Evolutionary conservation across 2,329 filamentous ascomycete species (phyloP).

Genomic region (Cordyceps pruinosa): DNA sequence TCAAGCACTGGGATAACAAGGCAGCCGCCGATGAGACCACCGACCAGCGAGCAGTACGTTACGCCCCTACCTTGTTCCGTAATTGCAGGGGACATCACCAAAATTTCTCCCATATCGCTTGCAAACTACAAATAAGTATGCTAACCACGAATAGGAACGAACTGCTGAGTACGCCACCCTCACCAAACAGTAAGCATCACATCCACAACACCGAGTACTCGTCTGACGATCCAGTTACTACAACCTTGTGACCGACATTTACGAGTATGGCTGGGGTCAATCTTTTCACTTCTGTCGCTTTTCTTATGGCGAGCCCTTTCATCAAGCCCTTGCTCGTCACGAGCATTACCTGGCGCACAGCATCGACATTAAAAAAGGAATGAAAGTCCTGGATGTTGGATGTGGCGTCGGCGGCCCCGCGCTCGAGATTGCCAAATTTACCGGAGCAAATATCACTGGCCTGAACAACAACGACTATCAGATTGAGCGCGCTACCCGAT

Average conservation of each 20-base stretch:
- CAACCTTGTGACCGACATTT: conserved; percentile 87
- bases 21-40: conserved; percentile 70
- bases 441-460: conserved; percentile 78
- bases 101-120: conserved; percentile 5
- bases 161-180: conserved; percentile 85
- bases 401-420: conserved; percentile 97
- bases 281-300: conserved; percentile 98
- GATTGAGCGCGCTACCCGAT: conserved; percentile 83
- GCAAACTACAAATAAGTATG: not conserved
- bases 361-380: conserved; percentile 76
- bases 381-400: conserved; percentile 89
- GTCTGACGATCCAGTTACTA: conserved; percentile 61
- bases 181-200: conserved; percentile 67
- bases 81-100: conserved; percentile 6
- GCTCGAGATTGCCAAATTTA: conserved; percentile 93
- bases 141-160: conserved; percentile 49
- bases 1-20: conserved; percentile 95
- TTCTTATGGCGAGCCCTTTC: conserved; percentile 76
- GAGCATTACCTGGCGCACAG: conserved; percentile 93
- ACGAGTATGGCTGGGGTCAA: conserved; percentile 94
- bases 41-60: conserved; percentile 66
- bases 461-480: conserved; percentile 99
- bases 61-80: not conserved
- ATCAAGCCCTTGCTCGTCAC: conserved; percentile 86
- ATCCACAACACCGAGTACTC: not conserved